Conservation (phyloP, 306 rosid genomes). For the Prunus mume region DNA sequence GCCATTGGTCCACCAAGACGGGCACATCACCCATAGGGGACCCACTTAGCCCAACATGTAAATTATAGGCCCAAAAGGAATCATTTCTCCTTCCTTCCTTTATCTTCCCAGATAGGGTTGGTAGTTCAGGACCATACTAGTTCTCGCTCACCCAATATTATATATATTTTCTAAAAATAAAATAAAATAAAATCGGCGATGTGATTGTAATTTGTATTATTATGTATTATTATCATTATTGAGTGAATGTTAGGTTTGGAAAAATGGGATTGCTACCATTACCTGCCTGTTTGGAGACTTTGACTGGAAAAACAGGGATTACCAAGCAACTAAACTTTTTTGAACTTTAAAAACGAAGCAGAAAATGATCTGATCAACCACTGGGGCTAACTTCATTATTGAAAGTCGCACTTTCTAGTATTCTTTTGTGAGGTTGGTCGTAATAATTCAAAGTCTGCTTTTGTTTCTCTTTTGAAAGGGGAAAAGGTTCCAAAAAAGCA, state of each 20-base stretch:
- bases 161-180: too few relatives aligned
- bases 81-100: neutral
- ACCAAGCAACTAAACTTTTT: neutral
- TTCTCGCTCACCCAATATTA: too few relatives aligned
- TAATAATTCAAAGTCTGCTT: neutral
- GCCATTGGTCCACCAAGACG: neutral
- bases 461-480: neutral
- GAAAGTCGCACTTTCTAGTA: neutral
- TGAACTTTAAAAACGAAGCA: neutral
- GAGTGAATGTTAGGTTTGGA: neutral
- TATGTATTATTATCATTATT: neutral
- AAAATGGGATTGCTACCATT: neutral
- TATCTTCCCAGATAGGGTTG: neutral
- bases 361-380: neutral
- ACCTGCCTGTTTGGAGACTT: neutral
- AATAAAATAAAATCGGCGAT: neutral
- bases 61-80: neutral
- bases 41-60: slow-evolving; percentile 1
- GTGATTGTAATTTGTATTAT: neutral
- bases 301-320: neutral
- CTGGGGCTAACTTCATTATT: neutral
- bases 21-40: neutral
- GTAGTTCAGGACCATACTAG: neutral
- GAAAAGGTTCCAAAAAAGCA: neutral
- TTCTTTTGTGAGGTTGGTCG: neutral